A percentile compares a stretch with the other conserved stretches of the same genome.
These are phyloP conservation scores for Glonium stellatum DNA, from an alignment of 495 filamentous ascomycete species.

Conservation along the genomic window DNA sequence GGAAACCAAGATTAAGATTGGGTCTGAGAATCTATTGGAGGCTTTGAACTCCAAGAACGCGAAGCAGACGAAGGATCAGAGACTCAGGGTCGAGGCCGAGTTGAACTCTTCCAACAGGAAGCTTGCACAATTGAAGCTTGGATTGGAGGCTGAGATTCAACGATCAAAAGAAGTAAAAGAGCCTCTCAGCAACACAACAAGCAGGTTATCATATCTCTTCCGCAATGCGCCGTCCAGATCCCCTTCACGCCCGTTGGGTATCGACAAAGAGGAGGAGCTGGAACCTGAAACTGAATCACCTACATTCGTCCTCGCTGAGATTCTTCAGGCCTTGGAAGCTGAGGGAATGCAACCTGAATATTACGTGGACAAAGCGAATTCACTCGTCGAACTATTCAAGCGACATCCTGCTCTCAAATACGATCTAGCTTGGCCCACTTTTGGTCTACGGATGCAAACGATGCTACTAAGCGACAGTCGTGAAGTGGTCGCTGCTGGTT, in stretches of 20 bases:
- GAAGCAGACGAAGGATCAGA: slow-evolving; percentile 90
- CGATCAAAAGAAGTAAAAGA: slow-evolving; percentile 44
- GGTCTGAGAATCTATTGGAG: slow-evolving; percentile 94
- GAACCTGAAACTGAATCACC: slow-evolving; percentile 69
- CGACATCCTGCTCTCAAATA: slow-evolving; percentile 89
- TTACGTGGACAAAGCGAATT: slow-evolving; percentile 88
- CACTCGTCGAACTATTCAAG: slow-evolving; percentile 85
- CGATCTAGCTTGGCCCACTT: slow-evolving; percentile 89
- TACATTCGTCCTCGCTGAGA: slow-evolving; percentile 80
- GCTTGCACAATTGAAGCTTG: slow-evolving; percentile 71
- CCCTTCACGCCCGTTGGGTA: slow-evolving; percentile 25
- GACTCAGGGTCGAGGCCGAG: slow-evolving; percentile 79
- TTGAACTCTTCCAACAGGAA: slow-evolving; percentile 84
- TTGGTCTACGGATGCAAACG: slow-evolving; percentile 84
- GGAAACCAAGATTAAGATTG: slow-evolving; percentile 94
- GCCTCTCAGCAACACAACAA: slow-evolving; percentile 54
- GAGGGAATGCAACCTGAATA: slow-evolving; percentile 86
- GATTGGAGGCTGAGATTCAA: slow-evolving; percentile 67
- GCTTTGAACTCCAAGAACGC: slow-evolving; percentile 89
- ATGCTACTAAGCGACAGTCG: slow-evolving; percentile 93
- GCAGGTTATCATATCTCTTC: slow-evolving; percentile 63
- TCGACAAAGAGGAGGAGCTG: slow-evolving; percentile 48
- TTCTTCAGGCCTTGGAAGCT: slow-evolving; percentile 77
- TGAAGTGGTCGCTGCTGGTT: slow-evolving; percentile 91
- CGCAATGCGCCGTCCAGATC: slow-evolving; percentile 35